Evolutionary conservation across 2,329 filamentous ascomycete genomes (phyloP).

Genomic region (Akanthomyces lecanii): DNA sequence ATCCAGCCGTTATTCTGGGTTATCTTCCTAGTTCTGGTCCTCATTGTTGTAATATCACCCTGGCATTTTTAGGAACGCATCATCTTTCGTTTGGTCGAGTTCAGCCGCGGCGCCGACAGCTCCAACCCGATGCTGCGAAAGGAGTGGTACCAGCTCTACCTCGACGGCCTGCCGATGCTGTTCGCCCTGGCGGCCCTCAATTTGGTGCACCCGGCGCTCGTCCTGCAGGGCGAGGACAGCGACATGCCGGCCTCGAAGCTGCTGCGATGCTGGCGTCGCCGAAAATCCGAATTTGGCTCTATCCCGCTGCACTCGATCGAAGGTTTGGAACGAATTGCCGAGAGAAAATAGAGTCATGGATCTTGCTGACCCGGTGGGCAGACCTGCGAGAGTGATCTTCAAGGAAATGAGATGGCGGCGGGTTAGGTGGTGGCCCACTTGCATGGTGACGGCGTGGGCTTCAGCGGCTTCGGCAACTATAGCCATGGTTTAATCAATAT

Average conservation of each 20-base stretch:
- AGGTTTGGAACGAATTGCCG: not conserved
- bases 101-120: conserved; percentile 33
- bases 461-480: no score
- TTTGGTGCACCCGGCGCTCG: conserved; percentile 31
- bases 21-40: conserved; percentile 30
- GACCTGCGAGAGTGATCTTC: not conserved
- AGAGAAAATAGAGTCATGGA: not conserved
- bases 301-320: conserved; percentile 1
- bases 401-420: not conserved
- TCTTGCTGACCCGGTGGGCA: not conserved
- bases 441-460: not conserved
- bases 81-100: conserved; percentile 50
- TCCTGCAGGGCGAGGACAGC: conserved; percentile 16
- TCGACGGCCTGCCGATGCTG: conserved; percentile 40
- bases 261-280: conserved; percentile 7
- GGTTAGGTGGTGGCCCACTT: not conserved
- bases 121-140: conserved; percentile 24
- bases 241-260: conserved; percentile 14
- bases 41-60: conserved; percentile 27
- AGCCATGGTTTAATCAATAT: not conserved
- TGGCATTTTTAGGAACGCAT: conserved; percentile 34
- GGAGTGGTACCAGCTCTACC: conserved; percentile 42
- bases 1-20: conserved; percentile 9
- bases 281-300: not conserved
- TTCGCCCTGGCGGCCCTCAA: conserved; percentile 37